Base-by-base conservation (phyloP, 768 basidiomycete genomes). In the Sarcodon sp. region DNA sequence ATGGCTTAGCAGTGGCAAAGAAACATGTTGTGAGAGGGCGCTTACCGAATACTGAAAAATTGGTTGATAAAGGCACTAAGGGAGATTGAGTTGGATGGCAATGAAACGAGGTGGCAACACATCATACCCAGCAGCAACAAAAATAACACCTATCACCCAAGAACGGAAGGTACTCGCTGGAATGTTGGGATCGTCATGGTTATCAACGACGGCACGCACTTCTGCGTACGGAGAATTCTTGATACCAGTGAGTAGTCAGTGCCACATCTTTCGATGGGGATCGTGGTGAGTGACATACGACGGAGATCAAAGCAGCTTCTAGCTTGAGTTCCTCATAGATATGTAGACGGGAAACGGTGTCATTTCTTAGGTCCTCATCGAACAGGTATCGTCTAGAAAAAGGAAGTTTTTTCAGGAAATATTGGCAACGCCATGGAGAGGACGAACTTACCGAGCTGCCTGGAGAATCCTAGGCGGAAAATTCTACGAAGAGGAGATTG, bases 171-270 rank as follows among this genome's bases (percentile, higher is more conserved):
- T 90, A 64, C 81, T 88, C 48, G 83, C 82, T 1, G 79, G 79
- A 68, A 90, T 86, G 8, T 67, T 64, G 2, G 83, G 78, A 57
- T 91, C 89, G 57, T 93, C 89, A 18, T 79, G 67, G 54, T 80
- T 89, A 12, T 85, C 68, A 8, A 91, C 83, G 11, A 87, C 81
- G 16, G 89, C 87, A 48, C 87, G 77, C 33, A 91, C 89, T 69
- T 92, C 88, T 1, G 89, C 80, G 57, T 90, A 90, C 12, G 87
- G 87, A 1, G 88, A 90, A 62, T 93, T 90, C 54, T 86, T 87
- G 53, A 7, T 13, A 33, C 21, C 21, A 4, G 21, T 27, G 21
- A 27, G 21, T 27, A 27, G 21, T 27, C 21, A 27, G 21, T 27
- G 21, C 21, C 21, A 27, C 21, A 27, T 4, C 21, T 27, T 27